Percentiles rank a stretch among this genome's conserved stretches.
These are phyloP conservation scores for Paraphoma sp. DNA, from an alignment of 2,329 filamentous ascomycete species.

Conservation along the genomic window DNA sequence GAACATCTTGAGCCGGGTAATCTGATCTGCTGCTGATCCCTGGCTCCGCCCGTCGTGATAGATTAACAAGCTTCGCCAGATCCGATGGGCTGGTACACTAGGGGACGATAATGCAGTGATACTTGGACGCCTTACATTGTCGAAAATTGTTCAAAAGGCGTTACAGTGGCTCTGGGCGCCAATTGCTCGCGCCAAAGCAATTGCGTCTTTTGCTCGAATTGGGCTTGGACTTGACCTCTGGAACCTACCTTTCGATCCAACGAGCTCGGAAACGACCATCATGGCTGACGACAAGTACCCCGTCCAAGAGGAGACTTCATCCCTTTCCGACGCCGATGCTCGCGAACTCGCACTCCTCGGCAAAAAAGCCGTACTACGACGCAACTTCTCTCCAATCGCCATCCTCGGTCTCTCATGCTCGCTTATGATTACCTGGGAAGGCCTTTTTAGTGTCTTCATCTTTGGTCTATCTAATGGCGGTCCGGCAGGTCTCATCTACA, in stretches of 20 bases:
- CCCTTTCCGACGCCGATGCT: constrained; percentile 11
- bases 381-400: constrained; percentile 19
- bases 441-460: constrained; percentile 17
- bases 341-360: constrained; percentile 12
- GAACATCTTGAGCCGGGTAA: background rate
- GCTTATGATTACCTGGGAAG: constrained; percentile 27
- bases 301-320: background rate
- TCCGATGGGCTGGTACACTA: background rate
- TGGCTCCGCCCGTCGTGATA: background rate
- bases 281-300: background rate
- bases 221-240: background rate
- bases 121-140: background rate
- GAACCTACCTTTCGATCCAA: background rate
- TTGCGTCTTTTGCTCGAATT: background rate
- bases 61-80: background rate
- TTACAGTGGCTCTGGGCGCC: background rate
- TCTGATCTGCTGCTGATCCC: background rate
- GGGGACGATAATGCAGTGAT: background rate
- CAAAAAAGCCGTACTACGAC: constrained; percentile 16
- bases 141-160: background rate
- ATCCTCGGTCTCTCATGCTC: constrained; percentile 23
- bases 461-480: constrained; percentile 25
- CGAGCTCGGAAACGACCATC: background rate
- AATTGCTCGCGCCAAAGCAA: background rate
- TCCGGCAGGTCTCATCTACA: constrained; percentile 17